Percentiles rank a stretch among this genome's conserved stretches.
Conservation (phyloP, 768 basidiomycete species). For the Kondoa malvinella region DNA sequence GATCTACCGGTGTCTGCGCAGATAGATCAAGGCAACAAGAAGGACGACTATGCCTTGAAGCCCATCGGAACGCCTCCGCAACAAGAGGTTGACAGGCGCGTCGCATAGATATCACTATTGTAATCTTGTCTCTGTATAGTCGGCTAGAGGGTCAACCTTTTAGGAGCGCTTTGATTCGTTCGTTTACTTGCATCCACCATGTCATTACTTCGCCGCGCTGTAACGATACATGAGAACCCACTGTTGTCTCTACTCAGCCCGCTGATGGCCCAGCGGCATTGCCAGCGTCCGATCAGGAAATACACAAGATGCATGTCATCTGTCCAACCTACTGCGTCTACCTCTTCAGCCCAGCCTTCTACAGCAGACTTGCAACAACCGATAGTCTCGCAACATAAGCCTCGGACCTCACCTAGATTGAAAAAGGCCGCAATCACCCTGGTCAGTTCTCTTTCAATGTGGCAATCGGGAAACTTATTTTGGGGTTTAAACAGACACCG, state of each 20-base stretch:
- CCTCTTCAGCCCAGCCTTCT: background rate
- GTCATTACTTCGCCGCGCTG: background rate
- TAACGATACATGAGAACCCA: background rate
- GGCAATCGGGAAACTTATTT: background rate
- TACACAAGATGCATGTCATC: background rate
- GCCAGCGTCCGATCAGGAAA: background rate
- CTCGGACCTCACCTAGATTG: slow-evolving; percentile 18
- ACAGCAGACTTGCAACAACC: background rate
- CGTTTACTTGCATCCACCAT: background rate
- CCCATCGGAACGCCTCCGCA: background rate
- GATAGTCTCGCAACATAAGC: background rate
- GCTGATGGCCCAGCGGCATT: background rate
- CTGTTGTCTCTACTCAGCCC: background rate
- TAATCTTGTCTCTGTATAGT: too few species aligned
- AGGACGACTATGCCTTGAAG: background rate
- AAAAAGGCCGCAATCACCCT: slow-evolving; percentile 34
- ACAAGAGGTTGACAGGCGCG: background rate
- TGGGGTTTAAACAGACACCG: slow-evolving; percentile 45
- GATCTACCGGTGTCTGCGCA: background rate
- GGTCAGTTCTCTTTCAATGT: slow-evolving; percentile 24
- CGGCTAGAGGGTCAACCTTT: too few species aligned
- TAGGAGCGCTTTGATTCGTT: too few species aligned
- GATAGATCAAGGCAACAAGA: background rate
- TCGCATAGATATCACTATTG: too few species aligned
- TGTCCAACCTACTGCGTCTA: background rate